These are phyloP conservation scores for Umbelopsis isabellina DNA, from an alignment of 192 early-diverging fungal genomes.

Conservation along the genomic window DNA sequence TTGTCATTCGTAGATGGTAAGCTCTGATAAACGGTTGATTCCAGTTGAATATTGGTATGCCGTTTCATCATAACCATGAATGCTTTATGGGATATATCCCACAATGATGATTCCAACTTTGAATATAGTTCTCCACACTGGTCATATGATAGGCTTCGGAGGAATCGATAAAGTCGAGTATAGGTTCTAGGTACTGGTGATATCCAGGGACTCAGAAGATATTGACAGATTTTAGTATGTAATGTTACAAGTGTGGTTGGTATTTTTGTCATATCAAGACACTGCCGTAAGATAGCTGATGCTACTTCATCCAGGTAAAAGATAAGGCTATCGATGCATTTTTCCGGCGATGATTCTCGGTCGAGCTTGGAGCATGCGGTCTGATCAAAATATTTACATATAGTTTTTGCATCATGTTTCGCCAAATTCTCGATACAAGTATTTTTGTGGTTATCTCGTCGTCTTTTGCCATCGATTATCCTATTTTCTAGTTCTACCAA, in stretches of 20 bases:
- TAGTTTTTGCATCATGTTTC: constrained; percentile 1
- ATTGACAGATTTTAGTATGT: constrained; percentile 10
- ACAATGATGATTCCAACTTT: background rate
- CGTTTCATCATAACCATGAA: background rate
- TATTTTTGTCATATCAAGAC: constrained; percentile 7
- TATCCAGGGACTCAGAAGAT: constrained; percentile 2
- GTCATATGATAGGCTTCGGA: background rate
- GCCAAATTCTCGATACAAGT: background rate
- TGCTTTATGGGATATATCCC: background rate
- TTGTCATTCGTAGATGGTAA: background rate
- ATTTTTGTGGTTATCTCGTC: background rate
- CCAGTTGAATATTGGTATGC: background rate
- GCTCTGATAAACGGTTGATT: background rate
- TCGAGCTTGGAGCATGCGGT: background rate
- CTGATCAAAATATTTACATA: constrained; percentile 9
- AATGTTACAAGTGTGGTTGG: constrained; percentile 1
- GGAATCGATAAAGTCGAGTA: background rate
- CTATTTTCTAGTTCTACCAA: background rate
- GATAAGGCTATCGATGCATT: background rate
- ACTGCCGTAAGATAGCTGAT: background rate
- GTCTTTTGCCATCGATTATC: background rate
- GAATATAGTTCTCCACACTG: background rate
- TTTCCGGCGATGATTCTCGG: background rate
- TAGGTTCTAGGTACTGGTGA: background rate
- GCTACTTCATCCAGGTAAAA: background rate